A percentile compares a stretch with the other conserved stretches of the same genome.
Conservation (phyloP, 2,329 filamentous ascomycete genomes). For the Furcasterigmium furcatum region DNA sequence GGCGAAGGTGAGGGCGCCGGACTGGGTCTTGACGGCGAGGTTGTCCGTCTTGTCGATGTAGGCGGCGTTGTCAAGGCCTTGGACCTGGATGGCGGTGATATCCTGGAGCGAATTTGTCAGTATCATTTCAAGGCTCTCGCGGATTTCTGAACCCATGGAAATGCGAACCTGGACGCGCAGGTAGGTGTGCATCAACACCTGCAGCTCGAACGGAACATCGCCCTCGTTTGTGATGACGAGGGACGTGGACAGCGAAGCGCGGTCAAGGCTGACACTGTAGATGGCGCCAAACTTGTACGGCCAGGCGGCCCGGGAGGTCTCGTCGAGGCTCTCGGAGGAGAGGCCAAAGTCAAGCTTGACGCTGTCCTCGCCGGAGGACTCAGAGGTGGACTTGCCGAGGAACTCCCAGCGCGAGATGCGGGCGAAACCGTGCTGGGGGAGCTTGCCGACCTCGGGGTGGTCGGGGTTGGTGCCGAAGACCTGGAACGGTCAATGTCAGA, state of each 20-base stretch:
- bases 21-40: slow-evolving; percentile 60
- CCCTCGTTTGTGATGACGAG: slow-evolving; percentile 90
- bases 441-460: slow-evolving; percentile 71
- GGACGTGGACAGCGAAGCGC: slow-evolving; percentile 72
- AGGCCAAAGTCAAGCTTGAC: slow-evolving; percentile 97
- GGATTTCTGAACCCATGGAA: too few relatives aligned
- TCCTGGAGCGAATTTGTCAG: slow-evolving; percentile 54
- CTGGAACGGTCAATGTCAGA: slow-evolving; percentile 33
- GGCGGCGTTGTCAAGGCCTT: slow-evolving; percentile 70
- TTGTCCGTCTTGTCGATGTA: slow-evolving; percentile 84
- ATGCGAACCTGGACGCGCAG: slow-evolving; percentile 69
- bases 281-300: slow-evolving; percentile 84
- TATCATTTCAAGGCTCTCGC: not conserved
- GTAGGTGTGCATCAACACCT: slow-evolving; percentile 90
- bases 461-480: slow-evolving; percentile 81
- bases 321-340: slow-evolving; percentile 66
- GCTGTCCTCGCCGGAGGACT: slow-evolving; percentile 53
- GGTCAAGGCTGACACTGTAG: slow-evolving; percentile 85
- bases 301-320: slow-evolving; percentile 71
- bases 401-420: slow-evolving; percentile 91
- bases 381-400: slow-evolving; percentile 71
- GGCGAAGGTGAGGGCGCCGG: slow-evolving; percentile 63
- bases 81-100: slow-evolving; percentile 68
- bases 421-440: slow-evolving; percentile 94
- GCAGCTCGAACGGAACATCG: slow-evolving; percentile 79